Conservation (phyloP, 2,329 filamentous ascomycete genomes). For the Calonectria hawksworthii region DNA sequence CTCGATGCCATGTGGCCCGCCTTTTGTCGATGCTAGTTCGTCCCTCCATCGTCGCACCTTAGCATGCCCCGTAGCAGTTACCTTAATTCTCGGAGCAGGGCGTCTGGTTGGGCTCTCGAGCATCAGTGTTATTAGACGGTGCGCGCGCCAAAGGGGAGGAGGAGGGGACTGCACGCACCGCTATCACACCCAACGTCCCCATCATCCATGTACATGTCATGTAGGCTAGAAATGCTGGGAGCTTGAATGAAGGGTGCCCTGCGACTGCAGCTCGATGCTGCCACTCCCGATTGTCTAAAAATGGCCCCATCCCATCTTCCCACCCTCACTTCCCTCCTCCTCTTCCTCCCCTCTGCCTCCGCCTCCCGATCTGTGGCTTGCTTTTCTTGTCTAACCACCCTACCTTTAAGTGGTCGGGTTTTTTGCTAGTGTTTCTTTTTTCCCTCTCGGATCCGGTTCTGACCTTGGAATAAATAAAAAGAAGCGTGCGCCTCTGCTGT, state of each 20-base stretch:
- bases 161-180: constrained; percentile 1
- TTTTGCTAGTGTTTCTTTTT: not conserved
- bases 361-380: not conserved
- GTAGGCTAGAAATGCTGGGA: not conserved
- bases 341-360: not conserved
- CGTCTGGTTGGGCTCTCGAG: constrained; percentile 14
- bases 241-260: not conserved
- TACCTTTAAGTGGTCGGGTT: not conserved
- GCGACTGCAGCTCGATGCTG: not conserved
- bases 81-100: constrained; percentile 4
- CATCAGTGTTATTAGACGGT: not conserved
- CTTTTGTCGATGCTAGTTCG: not conserved
- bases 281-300: constrained; percentile 17
- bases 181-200: not conserved
- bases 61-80: not conserved
- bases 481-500: not conserved
- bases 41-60: not conserved
- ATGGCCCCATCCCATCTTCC: constrained; percentile 22
- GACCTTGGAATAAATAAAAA: not conserved
- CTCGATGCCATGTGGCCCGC: not conserved
- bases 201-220: not conserved
- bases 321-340: not conserved
- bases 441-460: not conserved
- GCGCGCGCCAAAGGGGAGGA: not conserved
- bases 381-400: not conserved